Evolutionary conservation across 2,329 filamentous ascomycete species (phyloP).

Genomic region (Colletotrichum lupini): DNA sequence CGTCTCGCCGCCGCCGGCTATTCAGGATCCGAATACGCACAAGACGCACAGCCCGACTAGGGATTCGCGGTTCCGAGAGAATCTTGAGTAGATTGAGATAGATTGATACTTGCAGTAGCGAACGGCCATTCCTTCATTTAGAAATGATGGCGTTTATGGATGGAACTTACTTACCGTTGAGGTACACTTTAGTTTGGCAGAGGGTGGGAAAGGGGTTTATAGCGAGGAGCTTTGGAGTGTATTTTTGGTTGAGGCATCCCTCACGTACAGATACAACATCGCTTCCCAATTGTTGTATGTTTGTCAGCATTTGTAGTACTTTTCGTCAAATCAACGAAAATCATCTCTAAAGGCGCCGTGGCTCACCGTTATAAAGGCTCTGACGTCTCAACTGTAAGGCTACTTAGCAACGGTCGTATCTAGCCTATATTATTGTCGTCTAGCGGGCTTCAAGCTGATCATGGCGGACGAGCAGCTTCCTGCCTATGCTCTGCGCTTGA

Average conservation of each 20-base stretch:
- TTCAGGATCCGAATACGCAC: conserved; percentile 46
- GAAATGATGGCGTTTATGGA: not conserved
- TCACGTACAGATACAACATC: not conserved
- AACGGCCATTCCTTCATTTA: not conserved
- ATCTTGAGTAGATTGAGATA: conserved; percentile 50
- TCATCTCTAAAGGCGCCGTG: not conserved
- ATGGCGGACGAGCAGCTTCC: not conserved
- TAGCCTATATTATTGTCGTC: not conserved
- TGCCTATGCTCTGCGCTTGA: no score
- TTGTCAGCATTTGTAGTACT: not conserved
- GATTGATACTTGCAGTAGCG: not conserved
- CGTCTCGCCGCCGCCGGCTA: conserved; percentile 51
- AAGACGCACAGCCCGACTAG: conserved; percentile 63
- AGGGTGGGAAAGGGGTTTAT: not conserved
- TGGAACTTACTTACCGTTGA: not conserved
- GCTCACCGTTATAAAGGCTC: no score
- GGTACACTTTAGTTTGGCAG: not conserved
- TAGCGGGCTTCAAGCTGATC: no score
- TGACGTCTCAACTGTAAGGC: not conserved
- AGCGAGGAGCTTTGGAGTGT: not conserved
- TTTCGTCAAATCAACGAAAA: not conserved
- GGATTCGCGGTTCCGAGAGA: conserved; percentile 70
- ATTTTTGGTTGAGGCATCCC: not conserved
- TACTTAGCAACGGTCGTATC: not conserved
- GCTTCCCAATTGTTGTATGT: not conserved